Conservation (phyloP, 805 yeast genomes). For the Lachancea fermentati region DNA sequence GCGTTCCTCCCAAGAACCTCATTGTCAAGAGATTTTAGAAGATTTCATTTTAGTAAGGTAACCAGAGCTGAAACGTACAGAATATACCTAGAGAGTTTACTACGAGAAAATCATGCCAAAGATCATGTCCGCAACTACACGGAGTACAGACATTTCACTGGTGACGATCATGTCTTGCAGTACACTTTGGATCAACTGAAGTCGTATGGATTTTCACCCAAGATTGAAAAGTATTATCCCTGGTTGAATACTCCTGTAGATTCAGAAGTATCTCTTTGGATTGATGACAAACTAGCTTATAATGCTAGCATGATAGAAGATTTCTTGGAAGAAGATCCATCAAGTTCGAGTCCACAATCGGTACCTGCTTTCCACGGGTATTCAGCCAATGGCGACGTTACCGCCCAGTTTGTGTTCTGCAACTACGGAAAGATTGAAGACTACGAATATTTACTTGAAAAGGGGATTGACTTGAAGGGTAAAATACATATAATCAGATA, state of each 20-base stretch:
- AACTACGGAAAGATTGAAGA: constrained; percentile 58
- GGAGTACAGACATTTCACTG: constrained; percentile 32
- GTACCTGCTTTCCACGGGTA: constrained; percentile 56
- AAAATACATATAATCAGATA: constrained; percentile 56
- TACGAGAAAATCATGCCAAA: constrained; percentile 31
- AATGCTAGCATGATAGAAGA: constrained; percentile 50
- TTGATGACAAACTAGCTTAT: constrained; percentile 36
- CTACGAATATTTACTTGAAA: constrained; percentile 37
- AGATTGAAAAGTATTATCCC: constrained; percentile 50
- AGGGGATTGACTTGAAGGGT: constrained; percentile 42
- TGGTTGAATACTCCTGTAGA: constrained; percentile 49
- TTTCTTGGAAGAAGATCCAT: constrained; percentile 36
- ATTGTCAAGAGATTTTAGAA: constrained; percentile 68
- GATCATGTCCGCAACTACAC: constrained; percentile 26
- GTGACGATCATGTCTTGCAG: constrained; percentile 41
- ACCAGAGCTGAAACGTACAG: constrained; percentile 70
- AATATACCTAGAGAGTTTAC: constrained; percentile 41
- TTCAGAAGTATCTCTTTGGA: constrained; percentile 34
- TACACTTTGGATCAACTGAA: constrained; percentile 47
- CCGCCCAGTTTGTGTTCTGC: constrained; percentile 49
- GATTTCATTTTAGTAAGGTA: constrained; percentile 61
- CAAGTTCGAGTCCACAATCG: constrained; percentile 35
- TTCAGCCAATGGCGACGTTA: constrained; percentile 57
- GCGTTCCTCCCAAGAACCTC: constrained; percentile 83
- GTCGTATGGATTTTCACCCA: constrained; percentile 46